Conservation (phyloP, 2,329 filamentous ascomycete genomes). For the Whalleya microplaca region DNA sequence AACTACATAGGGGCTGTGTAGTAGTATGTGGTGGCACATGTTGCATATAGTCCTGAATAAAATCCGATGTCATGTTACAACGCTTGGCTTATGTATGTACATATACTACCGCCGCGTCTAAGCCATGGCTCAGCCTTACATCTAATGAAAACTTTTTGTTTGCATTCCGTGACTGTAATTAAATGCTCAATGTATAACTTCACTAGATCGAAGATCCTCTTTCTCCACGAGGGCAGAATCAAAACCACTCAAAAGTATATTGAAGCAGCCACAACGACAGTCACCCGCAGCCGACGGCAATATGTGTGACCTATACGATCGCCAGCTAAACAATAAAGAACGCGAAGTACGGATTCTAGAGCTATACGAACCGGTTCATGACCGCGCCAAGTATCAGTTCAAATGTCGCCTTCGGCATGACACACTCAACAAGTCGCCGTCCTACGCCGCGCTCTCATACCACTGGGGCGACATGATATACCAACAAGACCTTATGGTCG, state of each 20-base stretch:
- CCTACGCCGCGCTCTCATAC: slow-evolving; percentile 10
- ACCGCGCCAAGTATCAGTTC: background rate
- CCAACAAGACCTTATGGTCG: slow-evolving; percentile 4
- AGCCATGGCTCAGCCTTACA: background rate
- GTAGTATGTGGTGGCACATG: background rate
- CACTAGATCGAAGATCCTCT: no score
- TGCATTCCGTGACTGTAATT: no score
- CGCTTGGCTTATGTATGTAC: background rate
- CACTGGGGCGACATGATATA: slow-evolving; percentile 7
- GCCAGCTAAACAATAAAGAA: slow-evolving; percentile 4
- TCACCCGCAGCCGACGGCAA: background rate
- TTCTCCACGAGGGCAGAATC: no score
- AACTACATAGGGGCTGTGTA: background rate
- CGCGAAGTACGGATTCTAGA: slow-evolving; percentile 10
- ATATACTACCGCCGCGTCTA: background rate
- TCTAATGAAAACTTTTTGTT: no score
- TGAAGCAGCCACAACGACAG: background rate
- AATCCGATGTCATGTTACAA: background rate
- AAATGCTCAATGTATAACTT: no score
- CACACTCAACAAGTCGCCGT: slow-evolving; percentile 1
- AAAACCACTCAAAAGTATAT: background rate
- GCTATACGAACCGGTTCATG: slow-evolving; percentile 1
- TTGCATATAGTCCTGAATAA: background rate
- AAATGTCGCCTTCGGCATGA: slow-evolving; percentile 1
- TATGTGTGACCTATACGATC: background rate